Conservation (phyloP, 140 eudicot species). For the Stevia rebaudiana region DNA sequence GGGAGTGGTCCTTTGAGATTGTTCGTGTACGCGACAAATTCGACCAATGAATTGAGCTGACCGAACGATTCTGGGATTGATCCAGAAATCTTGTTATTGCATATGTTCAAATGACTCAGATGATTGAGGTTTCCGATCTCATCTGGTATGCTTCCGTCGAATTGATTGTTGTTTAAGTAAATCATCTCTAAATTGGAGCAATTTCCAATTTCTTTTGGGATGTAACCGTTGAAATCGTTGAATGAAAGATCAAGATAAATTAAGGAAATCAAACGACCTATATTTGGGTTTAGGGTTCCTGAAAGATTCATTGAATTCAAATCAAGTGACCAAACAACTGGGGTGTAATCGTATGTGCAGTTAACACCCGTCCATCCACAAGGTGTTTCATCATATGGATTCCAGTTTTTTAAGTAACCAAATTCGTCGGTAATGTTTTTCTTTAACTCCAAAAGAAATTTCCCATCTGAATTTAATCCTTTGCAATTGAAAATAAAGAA, state of each 20-base stretch:
- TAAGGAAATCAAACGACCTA: conserved; percentile 53
- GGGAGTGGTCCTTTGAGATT: conserved; percentile 60
- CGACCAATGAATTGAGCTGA: conserved; percentile 51
- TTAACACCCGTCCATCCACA: conserved; percentile 81
- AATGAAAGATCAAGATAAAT: conserved; percentile 50
- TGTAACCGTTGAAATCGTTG: conserved; percentile 48
- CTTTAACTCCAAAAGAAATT: conserved; percentile 57
- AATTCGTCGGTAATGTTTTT: conserved; percentile 40
- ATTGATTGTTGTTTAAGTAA: conserved; percentile 48
- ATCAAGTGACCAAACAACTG: conserved; percentile 53
- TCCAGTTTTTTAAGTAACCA: conserved; percentile 51
- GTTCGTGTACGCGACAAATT: conserved; percentile 76
- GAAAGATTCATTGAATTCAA: conserved; percentile 59
- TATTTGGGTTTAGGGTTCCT: conserved; percentile 53
- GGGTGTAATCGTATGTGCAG: conserved; percentile 43
- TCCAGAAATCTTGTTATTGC: conserved; percentile 77
- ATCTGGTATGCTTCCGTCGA: conserved; percentile 60
- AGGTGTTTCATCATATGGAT: conserved; percentile 55
- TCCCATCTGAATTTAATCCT: conserved; percentile 70
- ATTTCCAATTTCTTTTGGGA: conserved; percentile 69
- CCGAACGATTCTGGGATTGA: conserved; percentile 70
- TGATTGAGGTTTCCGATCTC: conserved; percentile 51
- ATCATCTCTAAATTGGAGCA: conserved; percentile 42
- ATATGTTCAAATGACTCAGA: conserved; percentile 49
- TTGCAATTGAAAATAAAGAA: conserved; percentile 41